Evolutionary conservation across 1,284 basidiomycete genomes (phyloP), one percentile per base, ranked within the genome.

Genomic region (Volvariella surrecta): DNA sequence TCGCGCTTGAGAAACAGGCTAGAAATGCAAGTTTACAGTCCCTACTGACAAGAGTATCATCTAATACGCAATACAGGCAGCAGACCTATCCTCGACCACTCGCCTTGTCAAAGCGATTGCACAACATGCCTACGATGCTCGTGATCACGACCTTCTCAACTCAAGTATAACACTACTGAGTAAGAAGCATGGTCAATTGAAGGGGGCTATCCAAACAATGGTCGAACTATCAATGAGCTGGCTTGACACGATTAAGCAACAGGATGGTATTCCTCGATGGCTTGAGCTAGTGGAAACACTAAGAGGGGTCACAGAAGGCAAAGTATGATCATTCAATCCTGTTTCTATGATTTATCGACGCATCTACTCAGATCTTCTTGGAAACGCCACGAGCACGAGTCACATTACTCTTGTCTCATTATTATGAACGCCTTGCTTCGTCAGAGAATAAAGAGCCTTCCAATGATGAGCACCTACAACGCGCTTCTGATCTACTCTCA

Each of bases 141-240:
- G 73, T 45, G 74, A 93, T 54, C 81, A 82, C 54, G 63, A 72
- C 19, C 68, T 79, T 21, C 70, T 96, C 45, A 93, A 91, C 59
- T 67, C 74, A 4, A 84, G 79, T 50, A 74, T 96, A 45, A 76
- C 71, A 18, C 49, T 81, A 13, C 68, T 98, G 51, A 85, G 83
- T 63, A 97, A 96, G 75, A 99, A 98, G 62, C 96, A 99, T 64
- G 96, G 96, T 0, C 96, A 99, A 60, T 70, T 99, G 49, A 96
- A 98, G 61, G 87, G 79, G 48, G 87, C 84, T 0, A 83, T 93
- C 18, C 89, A 94, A 55, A 77, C 82, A 13, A 87, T 99, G 66
- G 93, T 98, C 7, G 92, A 97, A 57, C 78, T 80, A 52, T 74
- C 79, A 1, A 88, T 93, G 66, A 70, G 65, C 4, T 95, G 86